A percentile compares a stretch with the other conserved stretches of the same genome.
Conservation (phyloP, 768 basidiomycete genomes). For the Baorangia bicolor region DNA sequence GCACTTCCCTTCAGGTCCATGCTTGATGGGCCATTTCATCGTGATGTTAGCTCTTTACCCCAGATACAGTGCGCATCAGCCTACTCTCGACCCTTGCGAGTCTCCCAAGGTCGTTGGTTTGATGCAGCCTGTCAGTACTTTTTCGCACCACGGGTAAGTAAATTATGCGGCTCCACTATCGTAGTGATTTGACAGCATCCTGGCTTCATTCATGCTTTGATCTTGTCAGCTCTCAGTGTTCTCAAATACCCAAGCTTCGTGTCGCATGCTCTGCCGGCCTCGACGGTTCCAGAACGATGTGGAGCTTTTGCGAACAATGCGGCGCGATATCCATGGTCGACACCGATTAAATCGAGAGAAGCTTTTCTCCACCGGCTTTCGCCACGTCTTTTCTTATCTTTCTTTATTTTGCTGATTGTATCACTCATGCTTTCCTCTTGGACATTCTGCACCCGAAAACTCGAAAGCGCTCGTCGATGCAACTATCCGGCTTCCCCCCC, state of each 20-base stretch:
- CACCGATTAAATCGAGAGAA: constrained; percentile 46
- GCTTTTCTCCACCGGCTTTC: constrained; percentile 2
- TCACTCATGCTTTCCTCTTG: constrained; percentile 26
- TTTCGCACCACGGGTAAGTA: constrained; percentile 73
- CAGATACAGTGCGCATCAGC: constrained; percentile 62
- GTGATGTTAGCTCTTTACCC: constrained; percentile 47
- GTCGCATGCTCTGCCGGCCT: constrained; percentile 71
- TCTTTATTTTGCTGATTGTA: constrained; percentile 33
- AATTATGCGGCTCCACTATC: not conserved
- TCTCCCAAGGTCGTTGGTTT: constrained; percentile 54
- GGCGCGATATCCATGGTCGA: constrained; percentile 89
- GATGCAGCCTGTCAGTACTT: constrained; percentile 59
- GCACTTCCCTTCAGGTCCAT: not conserved
- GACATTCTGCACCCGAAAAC: constrained; percentile 25
- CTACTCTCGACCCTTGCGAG: constrained; percentile 50
- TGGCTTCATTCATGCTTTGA: constrained; percentile 4
- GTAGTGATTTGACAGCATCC: constrained; percentile 13
- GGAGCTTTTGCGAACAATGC: constrained; percentile 86
- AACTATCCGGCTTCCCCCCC: constrained; percentile 17
- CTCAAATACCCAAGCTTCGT: constrained; percentile 80
- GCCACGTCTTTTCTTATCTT: constrained; percentile 24
- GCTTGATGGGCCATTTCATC: not conserved
- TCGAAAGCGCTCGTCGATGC: constrained; percentile 24
- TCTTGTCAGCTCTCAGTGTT: constrained; percentile 56
- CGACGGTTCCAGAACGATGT: constrained; percentile 74